A percentile compares a stretch with the other conserved stretches of the same genome.
Conservation (phyloP, 371 early-diverging fungal species). For the Rhizopus delemar region DNA sequence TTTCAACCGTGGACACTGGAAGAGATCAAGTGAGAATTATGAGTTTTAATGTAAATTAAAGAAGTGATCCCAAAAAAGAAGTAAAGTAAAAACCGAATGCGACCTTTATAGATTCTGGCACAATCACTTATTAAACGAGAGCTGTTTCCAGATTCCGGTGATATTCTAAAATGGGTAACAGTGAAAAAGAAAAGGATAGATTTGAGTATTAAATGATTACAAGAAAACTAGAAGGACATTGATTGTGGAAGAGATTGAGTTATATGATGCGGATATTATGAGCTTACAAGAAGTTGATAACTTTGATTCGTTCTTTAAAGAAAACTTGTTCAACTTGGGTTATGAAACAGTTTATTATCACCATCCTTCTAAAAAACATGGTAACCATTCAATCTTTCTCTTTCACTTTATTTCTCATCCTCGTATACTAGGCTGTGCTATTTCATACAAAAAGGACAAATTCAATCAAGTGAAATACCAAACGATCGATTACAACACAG, state of each 20-base stretch:
- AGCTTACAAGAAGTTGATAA: conserved; percentile 58
- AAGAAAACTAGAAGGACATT: conserved; percentile 45
- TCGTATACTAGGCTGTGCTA: conserved; percentile 27
- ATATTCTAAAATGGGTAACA: conserved; percentile 46
- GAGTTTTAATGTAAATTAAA: conserved; percentile 39
- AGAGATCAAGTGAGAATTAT: conserved; percentile 25
- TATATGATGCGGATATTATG: conserved; percentile 53
- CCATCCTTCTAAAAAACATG: conserved; percentile 47
- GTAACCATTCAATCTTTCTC: conserved; percentile 9
- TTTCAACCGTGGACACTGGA: conserved; percentile 15
- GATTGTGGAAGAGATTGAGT: conserved; percentile 51
- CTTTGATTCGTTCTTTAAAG: conserved; percentile 36
- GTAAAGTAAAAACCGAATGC: neutral
- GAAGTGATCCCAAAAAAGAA: neutral
- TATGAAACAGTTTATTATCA: conserved; percentile 29
- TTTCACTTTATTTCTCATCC: too few species aligned
- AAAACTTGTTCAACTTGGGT: conserved; percentile 31
- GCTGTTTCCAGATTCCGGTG: conserved; percentile 55
- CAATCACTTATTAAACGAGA: conserved; percentile 57
- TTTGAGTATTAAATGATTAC: neutral
- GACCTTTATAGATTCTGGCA: conserved; percentile 44
- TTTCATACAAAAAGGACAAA: conserved; percentile 33
- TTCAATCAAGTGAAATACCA: conserved; percentile 37
- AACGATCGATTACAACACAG: conserved; percentile 54
- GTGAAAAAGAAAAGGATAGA: neutral